Base-by-base conservation (phyloP, 768 basidiomycete genomes). In the Tricholoma sp. region DNA sequence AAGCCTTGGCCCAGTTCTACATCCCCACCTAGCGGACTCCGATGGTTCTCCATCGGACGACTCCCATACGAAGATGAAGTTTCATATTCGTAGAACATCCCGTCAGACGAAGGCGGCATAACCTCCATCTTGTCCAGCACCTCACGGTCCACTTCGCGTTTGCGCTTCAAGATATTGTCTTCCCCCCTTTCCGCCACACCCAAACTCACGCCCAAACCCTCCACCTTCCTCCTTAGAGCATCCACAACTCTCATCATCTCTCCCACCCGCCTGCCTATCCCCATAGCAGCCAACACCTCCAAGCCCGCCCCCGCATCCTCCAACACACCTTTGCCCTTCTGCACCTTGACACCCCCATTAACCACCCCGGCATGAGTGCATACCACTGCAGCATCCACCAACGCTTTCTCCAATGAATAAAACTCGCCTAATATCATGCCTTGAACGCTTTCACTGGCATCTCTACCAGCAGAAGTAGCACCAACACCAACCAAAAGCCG, bases 361-460 rank as follows among this genome's bases (percentile, higher is more conserved):
- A 31, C 47, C 47, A 88, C 75, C 55, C 80, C 81, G 7, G 83
- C 79, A 64, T 86, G 81, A 7, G 84, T 84, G 60, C 84, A 85
- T 12, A 83, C 74, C 18, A 88, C 79, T 4, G 82, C 79, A 0
- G 90, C 83, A 60, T 88, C 86, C 63, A 87, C 83, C 18, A 91
- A 68, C 12, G 82, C 73, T 58, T 84, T 79, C 14, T 79, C 77
- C 51, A 87, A 79, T 2, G 85, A 77, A 64, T 86, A 83, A 61
- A 82, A 81, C 55, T 78, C 78, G 8, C 39, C 53, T 54, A 64
- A 55, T 63, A 83, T 78, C 39, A 78, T 64, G 2, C 78, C 75
- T n/a, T 79, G 78, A 14, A 37, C 35, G 16, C 35, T 12, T 3
- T 21, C 45, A 22, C 16, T 6, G 21, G 4, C 16, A 12, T 24